phyloP scores from a whole-genome alignment of 2,329 filamentous ascomycete genomes.

The Immersiporthe knoxdaviesiana region DNA sequence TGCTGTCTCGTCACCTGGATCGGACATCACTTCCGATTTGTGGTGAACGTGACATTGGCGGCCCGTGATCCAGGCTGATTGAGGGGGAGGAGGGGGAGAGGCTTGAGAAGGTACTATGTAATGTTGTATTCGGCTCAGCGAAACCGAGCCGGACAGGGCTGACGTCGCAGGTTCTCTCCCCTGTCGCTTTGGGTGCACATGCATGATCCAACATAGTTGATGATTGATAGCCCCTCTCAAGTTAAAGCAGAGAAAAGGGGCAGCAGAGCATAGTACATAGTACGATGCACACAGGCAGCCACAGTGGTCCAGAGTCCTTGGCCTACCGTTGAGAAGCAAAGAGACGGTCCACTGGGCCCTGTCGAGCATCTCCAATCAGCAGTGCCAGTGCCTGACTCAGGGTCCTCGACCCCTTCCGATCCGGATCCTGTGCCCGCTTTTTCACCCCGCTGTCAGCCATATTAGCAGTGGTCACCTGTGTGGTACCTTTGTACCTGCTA shows the following conservation, averaged over 20 bases:
- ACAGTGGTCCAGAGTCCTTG: not conserved
- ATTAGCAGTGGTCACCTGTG: conserved; percentile 2
- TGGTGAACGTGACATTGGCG: not conserved
- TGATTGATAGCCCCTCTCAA: not conserved
- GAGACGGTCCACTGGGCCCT: not conserved
- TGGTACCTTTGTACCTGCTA: not conserved
- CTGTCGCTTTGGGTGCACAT: not conserved
- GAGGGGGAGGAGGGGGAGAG: not conserved
- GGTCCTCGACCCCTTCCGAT: not conserved
- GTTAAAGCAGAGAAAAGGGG: not conserved
- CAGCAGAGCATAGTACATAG: too few species aligned
- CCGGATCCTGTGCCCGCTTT: not conserved
- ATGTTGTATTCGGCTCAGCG: not conserved
- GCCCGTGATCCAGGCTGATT: not conserved
- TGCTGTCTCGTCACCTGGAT: not conserved
- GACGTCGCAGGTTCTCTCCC: conserved; percentile 2
- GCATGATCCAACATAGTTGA: conserved; percentile 1
- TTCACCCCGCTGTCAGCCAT: not conserved
- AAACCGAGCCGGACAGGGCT: not conserved
- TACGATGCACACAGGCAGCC: not conserved
- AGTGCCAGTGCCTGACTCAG: not conserved
- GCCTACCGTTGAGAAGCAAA: not conserved
- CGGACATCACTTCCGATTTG: not conserved
- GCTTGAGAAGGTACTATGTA: not conserved
- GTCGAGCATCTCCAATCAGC: not conserved